Evolutionary conservation across 23 red algal genomes (phyloP).

Genomic region (Chondrus crispus): DNA sequence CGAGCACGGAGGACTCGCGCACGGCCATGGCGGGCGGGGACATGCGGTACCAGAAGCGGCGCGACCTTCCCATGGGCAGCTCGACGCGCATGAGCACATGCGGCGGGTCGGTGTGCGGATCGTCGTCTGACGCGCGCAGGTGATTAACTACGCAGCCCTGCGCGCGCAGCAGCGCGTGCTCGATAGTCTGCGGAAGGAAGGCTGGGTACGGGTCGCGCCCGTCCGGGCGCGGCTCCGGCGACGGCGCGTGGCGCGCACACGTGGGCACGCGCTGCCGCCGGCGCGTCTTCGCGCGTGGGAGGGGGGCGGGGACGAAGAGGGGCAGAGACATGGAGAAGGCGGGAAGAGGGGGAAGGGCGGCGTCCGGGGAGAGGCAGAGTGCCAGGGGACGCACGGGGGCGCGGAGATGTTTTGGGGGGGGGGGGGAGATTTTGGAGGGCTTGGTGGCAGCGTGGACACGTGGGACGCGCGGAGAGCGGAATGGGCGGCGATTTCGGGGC

Average conservation of each 20-base stretch:
- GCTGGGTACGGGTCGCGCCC: background rate
- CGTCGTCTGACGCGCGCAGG: background rate
- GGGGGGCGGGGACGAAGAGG: background rate
- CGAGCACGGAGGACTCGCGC: conserved; percentile 27
- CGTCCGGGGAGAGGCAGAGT: background rate
- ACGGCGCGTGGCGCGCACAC: background rate
- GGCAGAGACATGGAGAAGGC: background rate
- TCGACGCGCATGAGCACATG: conserved; percentile 37
- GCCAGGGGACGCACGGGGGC: background rate
- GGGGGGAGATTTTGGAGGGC: background rate
- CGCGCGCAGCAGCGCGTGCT: conserved; percentile 12
- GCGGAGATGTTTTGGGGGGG: background rate
- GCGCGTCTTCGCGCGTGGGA: background rate
- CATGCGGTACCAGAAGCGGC: conserved; percentile 69
- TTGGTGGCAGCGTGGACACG: background rate
- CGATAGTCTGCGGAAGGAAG: conserved; percentile 66
- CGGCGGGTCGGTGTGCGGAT: too few relatives aligned
- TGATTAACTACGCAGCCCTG: conserved; percentile 3
- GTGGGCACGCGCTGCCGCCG: background rate
- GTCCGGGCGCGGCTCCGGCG: conserved; percentile 3
- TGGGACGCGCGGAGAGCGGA: too few relatives aligned
- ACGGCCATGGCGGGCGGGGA: conserved; percentile 13
- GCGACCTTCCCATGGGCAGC: conserved; percentile 66
- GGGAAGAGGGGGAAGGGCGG: background rate
- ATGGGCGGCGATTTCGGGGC: too few relatives aligned